These are phyloP conservation scores for Dimargaris cristalligena DNA, from an alignment of 192 early-diverging fungal genomes.

Conservation along the genomic window DNA sequence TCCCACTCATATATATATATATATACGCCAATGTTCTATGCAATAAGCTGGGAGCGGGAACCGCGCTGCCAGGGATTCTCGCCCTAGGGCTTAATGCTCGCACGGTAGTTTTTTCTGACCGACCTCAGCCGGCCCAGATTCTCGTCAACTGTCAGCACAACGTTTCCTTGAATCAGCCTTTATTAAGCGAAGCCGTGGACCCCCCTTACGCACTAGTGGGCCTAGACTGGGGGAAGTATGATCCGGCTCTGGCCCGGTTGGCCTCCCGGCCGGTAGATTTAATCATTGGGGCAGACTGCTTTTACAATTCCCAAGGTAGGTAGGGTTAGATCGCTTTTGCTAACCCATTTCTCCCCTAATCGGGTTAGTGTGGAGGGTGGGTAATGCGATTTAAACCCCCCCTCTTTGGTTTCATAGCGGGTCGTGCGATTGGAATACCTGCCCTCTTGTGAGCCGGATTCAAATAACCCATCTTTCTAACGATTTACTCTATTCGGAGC, in stretches of 20 bases:
- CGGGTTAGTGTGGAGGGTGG: neutral
- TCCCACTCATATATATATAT: neutral
- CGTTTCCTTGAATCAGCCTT: neutral
- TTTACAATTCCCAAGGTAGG: neutral
- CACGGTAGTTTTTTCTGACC: neutral
- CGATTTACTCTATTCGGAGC: neutral
- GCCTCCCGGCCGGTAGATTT: neutral
- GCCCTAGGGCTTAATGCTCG: neutral
- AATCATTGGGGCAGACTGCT: neutral
- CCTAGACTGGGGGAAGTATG: neutral
- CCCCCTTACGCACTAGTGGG: neutral
- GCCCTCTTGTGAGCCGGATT: no score
- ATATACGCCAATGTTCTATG: neutral
- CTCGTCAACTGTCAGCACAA: neutral
- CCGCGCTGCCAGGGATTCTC: neutral
- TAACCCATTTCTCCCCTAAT: neutral
- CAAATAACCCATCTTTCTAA: no score
- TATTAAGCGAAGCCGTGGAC: neutral
- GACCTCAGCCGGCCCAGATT: neutral
- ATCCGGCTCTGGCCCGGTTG: neutral
- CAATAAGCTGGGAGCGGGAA: neutral
- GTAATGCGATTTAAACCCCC: neutral
- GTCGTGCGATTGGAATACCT: no score
- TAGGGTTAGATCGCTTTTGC: no score
- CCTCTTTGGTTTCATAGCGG: neutral